phyloP scores from a whole-genome alignment of 129 eudicot genomes.

The Tanacetum coccineum region DNA sequence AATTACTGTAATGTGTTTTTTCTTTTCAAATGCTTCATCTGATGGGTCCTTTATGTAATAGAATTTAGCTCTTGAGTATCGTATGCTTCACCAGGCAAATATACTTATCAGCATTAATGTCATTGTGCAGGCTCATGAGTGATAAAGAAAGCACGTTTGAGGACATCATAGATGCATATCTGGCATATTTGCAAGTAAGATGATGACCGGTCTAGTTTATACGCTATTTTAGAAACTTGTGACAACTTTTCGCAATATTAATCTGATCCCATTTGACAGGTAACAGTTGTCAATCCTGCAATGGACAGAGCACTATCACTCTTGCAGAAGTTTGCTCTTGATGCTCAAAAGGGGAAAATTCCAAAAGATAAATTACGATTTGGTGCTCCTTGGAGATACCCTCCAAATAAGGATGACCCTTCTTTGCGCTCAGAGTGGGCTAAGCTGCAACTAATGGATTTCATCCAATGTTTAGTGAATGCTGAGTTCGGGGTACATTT shows the following conservation, averaged over 20 bases:
- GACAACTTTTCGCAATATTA: not conserved
- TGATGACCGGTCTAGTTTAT: not conserved
- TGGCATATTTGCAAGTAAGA: slow-evolving; percentile 91
- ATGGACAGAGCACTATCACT: slow-evolving; percentile 77
- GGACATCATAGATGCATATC: slow-evolving; percentile 89
- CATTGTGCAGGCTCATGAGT: slow-evolving; percentile 54
- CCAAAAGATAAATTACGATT: slow-evolving; percentile 73
- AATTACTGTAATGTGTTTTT: too few species aligned
- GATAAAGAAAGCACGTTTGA: slow-evolving; percentile 66
- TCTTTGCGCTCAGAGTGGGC: slow-evolving; percentile 58
- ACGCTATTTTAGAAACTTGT: not conserved
- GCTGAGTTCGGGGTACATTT: slow-evolving; percentile 81
- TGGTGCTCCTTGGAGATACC: slow-evolving; percentile 99
- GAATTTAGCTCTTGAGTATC: too few species aligned
- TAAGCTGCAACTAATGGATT: slow-evolving; percentile 83
- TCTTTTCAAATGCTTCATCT: too few species aligned
- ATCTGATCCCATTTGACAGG: slow-evolving; percentile 35
- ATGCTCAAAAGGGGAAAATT: slow-evolving; percentile 71
- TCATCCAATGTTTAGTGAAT: slow-evolving; percentile 55
- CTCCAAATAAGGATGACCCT: slow-evolving; percentile 47
- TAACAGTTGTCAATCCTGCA: slow-evolving; percentile 92
- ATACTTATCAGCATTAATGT: not conserved
- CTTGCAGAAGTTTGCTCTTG: slow-evolving; percentile 70
- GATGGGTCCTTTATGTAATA: too few species aligned
- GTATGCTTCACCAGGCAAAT: too few species aligned